Conservation (phyloP, 345 rosid genomes). For the Gossypium longicalyx region DNA sequence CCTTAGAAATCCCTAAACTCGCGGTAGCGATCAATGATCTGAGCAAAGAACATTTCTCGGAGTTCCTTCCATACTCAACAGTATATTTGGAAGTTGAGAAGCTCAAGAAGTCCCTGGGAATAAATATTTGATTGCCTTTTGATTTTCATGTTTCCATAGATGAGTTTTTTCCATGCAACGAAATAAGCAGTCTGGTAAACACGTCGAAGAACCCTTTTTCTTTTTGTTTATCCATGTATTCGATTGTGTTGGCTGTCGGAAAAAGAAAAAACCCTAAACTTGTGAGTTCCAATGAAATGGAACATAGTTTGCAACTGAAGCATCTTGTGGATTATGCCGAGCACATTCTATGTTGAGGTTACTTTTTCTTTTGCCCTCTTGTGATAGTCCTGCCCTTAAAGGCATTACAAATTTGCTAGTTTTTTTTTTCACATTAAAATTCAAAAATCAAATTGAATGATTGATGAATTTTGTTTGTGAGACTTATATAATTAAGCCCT, state of each 20-base stretch:
- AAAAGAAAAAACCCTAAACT: not conserved
- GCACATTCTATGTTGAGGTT: not conserved
- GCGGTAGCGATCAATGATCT: constrained; percentile 90
- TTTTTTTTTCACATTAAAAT: not conserved
- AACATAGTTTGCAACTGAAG: constrained; percentile 13
- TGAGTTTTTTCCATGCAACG: constrained; percentile 30
- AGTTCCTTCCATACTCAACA: constrained; percentile 90
- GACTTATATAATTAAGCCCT: too few species aligned
- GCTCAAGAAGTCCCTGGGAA: constrained; percentile 68
- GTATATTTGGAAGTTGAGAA: constrained; percentile 94
- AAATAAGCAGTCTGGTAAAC: constrained; percentile 63
- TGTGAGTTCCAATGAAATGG: constrained; percentile 19
- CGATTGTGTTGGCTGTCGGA: constrained; percentile 22
- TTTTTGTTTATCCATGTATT: constrained; percentile 16
- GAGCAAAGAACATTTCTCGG: constrained; percentile 68
- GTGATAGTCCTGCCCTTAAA: not conserved
- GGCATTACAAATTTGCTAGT: not conserved
- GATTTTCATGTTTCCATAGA: constrained; percentile 14
- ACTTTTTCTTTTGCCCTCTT: not conserved
- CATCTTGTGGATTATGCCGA: not conserved
- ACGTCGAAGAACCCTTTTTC: constrained; percentile 23
- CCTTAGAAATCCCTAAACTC: constrained; percentile 87
- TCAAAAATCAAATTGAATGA: not conserved
- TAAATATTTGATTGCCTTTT: constrained; percentile 40
- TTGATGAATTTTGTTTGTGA: too few species aligned